Base-by-base conservation (phyloP, 208 protist species). In the Crithidia expoeki region DNA sequence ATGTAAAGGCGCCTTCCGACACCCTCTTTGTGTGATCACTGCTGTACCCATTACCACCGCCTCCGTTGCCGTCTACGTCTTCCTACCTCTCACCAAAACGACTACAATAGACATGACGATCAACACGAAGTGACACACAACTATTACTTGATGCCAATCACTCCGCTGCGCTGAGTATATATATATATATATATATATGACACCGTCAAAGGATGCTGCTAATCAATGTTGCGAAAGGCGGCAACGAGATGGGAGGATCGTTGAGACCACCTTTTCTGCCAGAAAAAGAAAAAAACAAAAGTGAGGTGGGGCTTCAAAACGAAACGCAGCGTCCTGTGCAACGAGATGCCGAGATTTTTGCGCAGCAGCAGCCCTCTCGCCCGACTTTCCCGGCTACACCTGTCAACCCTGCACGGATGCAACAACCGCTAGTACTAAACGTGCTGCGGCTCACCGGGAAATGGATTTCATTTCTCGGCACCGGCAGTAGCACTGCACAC, bases 401-500 rank as follows among this genome's bases (percentile, higher is more conserved):
- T 33, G 21, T 33, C 3, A 5, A 9, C 5, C 1, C 14, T 10
- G 36, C 1, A 11, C 17, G 49, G 57, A 16, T 34, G 57, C 57
- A 62, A 12, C 44, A 50, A 28, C 59, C 59, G 27, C 6, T 65
- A 0, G 27, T 50, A 6, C 27, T 65, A 44, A 65, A 44, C 14
- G 59, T 65, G 36, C 21, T 50, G 42, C 53, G 59, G 28, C 16
- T 5, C 44, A 65, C 44, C 1, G 59, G 59, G 0, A 23, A 65
- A 44, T 27, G 51, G 23, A 14, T 65, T 9, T 36, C 36, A 4
- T 65, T 65, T 27, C 30, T 50, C 19, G 59, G 59, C 25, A 52
- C 59, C 4, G 27, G 28, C 42, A 33, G 44, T 44, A 65, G 59
- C 59, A 65, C 59, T 19, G 59, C 59, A 12, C 59, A 38, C 3